Conservation (phyloP, 2,329 filamentous ascomycete genomes). For the Fusarium sororula region DNA sequence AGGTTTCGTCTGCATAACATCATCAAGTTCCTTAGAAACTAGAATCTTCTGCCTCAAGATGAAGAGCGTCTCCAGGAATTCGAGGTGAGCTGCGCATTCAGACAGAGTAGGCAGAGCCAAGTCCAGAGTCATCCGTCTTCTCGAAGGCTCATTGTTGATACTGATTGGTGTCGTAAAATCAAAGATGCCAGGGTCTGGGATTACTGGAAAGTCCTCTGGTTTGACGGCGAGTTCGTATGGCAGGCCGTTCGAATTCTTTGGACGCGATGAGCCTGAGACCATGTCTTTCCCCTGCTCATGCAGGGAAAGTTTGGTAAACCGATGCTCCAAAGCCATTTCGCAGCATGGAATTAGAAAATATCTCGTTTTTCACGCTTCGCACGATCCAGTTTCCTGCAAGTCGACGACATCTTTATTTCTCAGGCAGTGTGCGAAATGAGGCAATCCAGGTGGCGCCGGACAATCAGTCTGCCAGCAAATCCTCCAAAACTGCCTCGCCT, state of each 20-base stretch:
- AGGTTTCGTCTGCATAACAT: constrained; percentile 27
- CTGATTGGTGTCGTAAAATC: neutral
- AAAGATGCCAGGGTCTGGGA: constrained; percentile 2
- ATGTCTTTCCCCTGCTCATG: constrained; percentile 14
- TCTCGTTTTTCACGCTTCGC: neutral
- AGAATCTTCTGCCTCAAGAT: constrained; percentile 54
- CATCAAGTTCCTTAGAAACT: constrained; percentile 29
- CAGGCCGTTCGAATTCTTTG: neutral
- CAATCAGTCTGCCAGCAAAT: neutral
- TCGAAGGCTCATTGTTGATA: rapidly evolving
- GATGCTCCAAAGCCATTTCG: constrained; percentile 11
- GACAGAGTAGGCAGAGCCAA: neutral
- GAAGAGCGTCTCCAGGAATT: constrained; percentile 66
- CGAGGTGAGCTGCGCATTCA: constrained; percentile 58
- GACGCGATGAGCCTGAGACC: neutral
- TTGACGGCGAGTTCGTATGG: neutral
- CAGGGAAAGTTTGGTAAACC: neutral
- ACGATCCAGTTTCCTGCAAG: neutral
- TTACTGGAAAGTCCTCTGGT: neutral
- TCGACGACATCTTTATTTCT: neutral
- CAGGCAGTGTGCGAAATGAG: neutral
- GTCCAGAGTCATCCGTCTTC: rapidly evolving
- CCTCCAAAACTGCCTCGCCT: neutral
- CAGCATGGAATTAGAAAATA: rapidly evolving
- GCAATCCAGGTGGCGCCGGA: neutral